Percentiles rank a stretch among this genome's conserved stretches.
phyloP scores from a whole-genome alignment of 2,329 filamentous ascomycete genomes.

The Verruconis gallopava region DNA sequence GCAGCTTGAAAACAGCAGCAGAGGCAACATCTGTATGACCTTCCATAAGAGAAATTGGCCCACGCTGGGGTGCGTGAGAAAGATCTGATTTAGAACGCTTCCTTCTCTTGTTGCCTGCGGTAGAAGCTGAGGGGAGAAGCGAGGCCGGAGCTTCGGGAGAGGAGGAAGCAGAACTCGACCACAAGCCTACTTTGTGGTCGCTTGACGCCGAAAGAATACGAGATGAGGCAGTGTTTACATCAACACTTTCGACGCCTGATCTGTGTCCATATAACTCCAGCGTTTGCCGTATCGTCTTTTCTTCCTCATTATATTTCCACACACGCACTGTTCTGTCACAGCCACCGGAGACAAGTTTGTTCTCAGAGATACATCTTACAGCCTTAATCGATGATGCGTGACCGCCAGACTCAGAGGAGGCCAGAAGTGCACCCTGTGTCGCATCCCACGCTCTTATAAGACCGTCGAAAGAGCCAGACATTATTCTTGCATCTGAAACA shows the following conservation, averaged over 20 bases:
- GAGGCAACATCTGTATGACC: constrained; percentile 64
- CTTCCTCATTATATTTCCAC: constrained; percentile 71
- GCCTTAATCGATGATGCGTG: constrained; percentile 67
- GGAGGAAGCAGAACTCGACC: constrained; percentile 67
- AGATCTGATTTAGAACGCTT: constrained; percentile 48
- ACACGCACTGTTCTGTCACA: constrained; percentile 75
- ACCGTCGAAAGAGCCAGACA: constrained; percentile 93
- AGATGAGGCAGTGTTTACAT: constrained; percentile 58
- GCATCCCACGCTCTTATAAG: constrained; percentile 80
- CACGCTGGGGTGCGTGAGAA: constrained; percentile 63
- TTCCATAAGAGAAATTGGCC: constrained; percentile 60
- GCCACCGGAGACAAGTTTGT: constrained; percentile 68
- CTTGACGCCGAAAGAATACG: constrained; percentile 75
- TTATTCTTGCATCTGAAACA: constrained; percentile 56
- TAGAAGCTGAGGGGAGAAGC: constrained; percentile 53
- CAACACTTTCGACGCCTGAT: constrained; percentile 59
- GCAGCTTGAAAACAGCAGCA: constrained; percentile 70
- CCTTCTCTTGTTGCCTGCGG: constrained; percentile 57
- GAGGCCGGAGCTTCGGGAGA: constrained; percentile 59
- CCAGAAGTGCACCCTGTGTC: constrained; percentile 63
- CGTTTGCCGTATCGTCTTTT: constrained; percentile 46
- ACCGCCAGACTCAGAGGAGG: constrained; percentile 55
- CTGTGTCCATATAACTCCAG: constrained; percentile 78
- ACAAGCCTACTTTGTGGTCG: constrained; percentile 76
- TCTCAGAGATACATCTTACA: constrained; percentile 69